phyloP scores from a whole-genome alignment of 2,329 filamentous ascomycete species.

The Colletotrichum spinosum region DNA sequence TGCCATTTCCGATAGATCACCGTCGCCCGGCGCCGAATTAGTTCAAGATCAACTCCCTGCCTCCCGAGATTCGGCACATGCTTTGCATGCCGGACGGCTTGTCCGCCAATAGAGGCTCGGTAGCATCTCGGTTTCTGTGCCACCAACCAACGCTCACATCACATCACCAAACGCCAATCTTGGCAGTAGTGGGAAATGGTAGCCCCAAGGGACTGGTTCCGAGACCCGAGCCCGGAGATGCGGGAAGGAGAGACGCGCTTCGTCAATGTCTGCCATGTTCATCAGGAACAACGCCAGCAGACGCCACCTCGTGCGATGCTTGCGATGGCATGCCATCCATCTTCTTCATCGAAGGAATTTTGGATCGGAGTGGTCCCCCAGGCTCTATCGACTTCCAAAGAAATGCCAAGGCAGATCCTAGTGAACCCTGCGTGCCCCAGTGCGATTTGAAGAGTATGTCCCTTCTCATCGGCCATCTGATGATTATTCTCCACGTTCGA shows the following conservation, averaged over 20 bases:
- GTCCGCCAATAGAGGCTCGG: constrained; percentile 5
- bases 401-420: constrained; percentile 12
- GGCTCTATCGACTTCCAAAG: background rate
- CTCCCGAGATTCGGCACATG: constrained; percentile 29
- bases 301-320: constrained; percentile 24
- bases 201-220: background rate
- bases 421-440: constrained; percentile 15
- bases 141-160: background rate
- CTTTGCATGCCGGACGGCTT: constrained; percentile 8
- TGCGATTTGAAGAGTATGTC: background rate
- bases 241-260: constrained; percentile 4
- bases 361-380: background rate
- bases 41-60: constrained; percentile 10
- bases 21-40: constrained; percentile 16
- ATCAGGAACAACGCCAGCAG: constrained; percentile 2
- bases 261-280: constrained; percentile 7
- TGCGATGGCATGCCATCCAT: constrained; percentile 4
- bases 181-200: background rate
- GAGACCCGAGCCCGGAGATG: background rate
- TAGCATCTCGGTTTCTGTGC: background rate
- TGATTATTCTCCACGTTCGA: constrained; percentile 29
- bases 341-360: too few relatives aligned
- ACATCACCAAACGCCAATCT: background rate
- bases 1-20: constrained; percentile 23
- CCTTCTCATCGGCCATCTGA: constrained; percentile 6